phyloP scores from a whole-genome alignment of 2,329 filamentous ascomycete genomes.

The Acephala macrosclerotiorum region DNA sequence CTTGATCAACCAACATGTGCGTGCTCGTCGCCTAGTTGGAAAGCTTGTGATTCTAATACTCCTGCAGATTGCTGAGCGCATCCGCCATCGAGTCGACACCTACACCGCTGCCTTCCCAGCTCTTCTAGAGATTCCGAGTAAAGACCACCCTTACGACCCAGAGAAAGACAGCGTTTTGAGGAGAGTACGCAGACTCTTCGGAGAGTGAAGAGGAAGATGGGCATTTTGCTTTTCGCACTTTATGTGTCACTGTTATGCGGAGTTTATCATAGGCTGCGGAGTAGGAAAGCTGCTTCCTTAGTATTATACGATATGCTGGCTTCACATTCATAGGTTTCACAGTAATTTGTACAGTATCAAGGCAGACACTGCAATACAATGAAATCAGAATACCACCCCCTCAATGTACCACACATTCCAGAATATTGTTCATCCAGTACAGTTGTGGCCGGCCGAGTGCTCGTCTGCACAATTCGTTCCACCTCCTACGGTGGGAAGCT shows the following conservation, averaged over 20 bases:
- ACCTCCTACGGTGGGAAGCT: background rate
- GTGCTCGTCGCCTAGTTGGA: slow-evolving; percentile 33
- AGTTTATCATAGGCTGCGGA: background rate
- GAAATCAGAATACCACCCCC: too few species aligned
- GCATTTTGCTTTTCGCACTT: slow-evolving; percentile 6
- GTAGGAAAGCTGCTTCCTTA: background rate
- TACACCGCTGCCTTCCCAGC: slow-evolving; percentile 97
- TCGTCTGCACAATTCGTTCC: too few species aligned
- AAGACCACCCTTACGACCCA: slow-evolving; percentile 98
- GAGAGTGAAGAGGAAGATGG: slow-evolving; percentile 60
- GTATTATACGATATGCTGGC: too few species aligned
- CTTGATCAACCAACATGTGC: slow-evolving; percentile 96
- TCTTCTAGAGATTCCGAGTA: slow-evolving; percentile 95
- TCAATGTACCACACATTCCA: too few species aligned
- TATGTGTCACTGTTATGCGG: background rate
- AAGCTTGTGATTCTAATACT: slow-evolving; percentile 7
- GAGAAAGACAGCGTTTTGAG: slow-evolving; percentile 98
- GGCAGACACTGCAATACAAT: too few species aligned
- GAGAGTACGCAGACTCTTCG: slow-evolving; percentile 78
- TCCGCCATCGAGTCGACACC: slow-evolving; percentile 87
- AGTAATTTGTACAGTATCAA: too few species aligned
- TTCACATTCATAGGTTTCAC: too few species aligned
- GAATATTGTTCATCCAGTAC: too few species aligned
- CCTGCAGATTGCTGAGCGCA: slow-evolving; percentile 85
- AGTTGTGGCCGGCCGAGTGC: too few species aligned